Evolutionary conservation across 2,329 filamentous ascomycete species (phyloP).

Genomic region (Bimuria novae-zelandiae): DNA sequence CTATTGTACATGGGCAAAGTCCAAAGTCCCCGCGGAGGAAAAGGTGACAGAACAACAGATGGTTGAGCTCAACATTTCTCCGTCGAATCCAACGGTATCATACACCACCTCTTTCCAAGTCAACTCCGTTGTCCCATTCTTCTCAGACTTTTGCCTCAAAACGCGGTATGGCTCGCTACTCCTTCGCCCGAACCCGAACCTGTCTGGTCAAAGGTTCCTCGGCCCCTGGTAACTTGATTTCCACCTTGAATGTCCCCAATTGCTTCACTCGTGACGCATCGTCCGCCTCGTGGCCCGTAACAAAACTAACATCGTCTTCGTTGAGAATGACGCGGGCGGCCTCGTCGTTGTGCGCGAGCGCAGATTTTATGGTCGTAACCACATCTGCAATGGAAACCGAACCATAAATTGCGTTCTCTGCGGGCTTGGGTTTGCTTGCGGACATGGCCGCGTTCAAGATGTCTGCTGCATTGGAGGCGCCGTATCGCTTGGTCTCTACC

Average conservation of each 20-base stretch:
- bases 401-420: constrained; percentile 53
- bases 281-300: constrained; percentile 43
- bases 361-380: constrained; percentile 52
- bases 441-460: constrained; percentile 42
- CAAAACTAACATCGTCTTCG: constrained; percentile 57
- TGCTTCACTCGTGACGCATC: constrained; percentile 56
- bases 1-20: constrained; percentile 3
- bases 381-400: constrained; percentile 61
- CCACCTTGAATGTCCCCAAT: constrained; percentile 57
- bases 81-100: not conserved
- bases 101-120: not conserved
- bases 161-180: constrained; percentile 6
- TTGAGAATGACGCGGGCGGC: constrained; percentile 55
- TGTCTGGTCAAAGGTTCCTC: constrained; percentile 40
- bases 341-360: constrained; percentile 57
- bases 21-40: not conserved
- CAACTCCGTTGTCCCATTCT: constrained; percentile 7
- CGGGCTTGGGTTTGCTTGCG: constrained; percentile 31
- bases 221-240: constrained; percentile 57
- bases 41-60: constrained; percentile 1
- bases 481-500: constrained; percentile 31
- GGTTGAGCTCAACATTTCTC: not conserved
- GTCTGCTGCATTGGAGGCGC: constrained; percentile 42
- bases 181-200: constrained; percentile 40
- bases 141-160: not conserved